Base-by-base conservation (phyloP, 177 flowering plant genomes). In the Vitis hybrid region DNA sequence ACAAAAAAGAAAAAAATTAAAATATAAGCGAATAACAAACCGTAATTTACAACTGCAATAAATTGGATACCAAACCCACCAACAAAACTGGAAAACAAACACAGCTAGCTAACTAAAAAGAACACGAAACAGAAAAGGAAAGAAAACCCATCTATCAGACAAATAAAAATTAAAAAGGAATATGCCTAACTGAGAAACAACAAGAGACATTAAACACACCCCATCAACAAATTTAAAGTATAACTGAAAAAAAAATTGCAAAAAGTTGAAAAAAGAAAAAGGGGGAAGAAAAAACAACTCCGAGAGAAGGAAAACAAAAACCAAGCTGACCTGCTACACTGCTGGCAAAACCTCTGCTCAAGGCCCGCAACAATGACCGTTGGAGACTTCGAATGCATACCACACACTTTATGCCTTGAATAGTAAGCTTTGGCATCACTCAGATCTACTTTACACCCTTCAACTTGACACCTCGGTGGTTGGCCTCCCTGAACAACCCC, bases 261-360 rank as follows among this genome's bases (percentile, higher is more conserved):
- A 19, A 10, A 12, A 19, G 2, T 21, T 2, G 2, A 15, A 1
- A 18, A 18, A 21, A 57, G 56, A 32, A 18, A 11, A 70, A 62
- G 26, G 26, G 19, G 40, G 49, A 14, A 48, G 5, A 58, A 50
- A 69, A 56, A 54, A 52, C 60, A 26, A 11, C 12, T 66, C 65
- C 56, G 3, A 23, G 26, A 69, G 52, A 21, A 12, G 2, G 23
- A 26, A 10, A 66, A 66, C 2, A 13, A 71, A 18, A 60, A 17
- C 9, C 50, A 57, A 60, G 62, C 80, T 70, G 71, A 94, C 98
- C 98, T 89, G 92, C 97, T 94, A 68, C 98, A 94, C 87, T 93
- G 98, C 76, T 93, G 98, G 76, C 98, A 93, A 78, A 93, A 93
- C 81, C 98, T 84, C 80, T 93, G 98, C 75, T 91, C 87, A 54